Percentiles rank a stretch among this genome's conserved stretches.
Conservation (phyloP, 441 rosid species). For the Jatropha multifida region DNA sequence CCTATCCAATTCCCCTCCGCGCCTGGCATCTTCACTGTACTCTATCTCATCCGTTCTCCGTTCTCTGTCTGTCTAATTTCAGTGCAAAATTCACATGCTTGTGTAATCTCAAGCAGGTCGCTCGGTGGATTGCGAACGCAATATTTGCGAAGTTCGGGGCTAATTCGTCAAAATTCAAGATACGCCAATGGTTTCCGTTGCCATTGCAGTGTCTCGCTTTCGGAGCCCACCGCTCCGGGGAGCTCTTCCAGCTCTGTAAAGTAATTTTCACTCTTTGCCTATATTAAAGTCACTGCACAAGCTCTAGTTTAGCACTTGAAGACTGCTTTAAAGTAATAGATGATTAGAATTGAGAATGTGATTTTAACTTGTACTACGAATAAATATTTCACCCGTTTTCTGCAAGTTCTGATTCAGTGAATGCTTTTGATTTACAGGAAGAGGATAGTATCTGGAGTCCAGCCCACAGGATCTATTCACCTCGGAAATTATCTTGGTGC, state of each 20-base stretch:
- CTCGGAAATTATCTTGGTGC: conserved; percentile 96
- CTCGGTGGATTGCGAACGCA: conserved; percentile 22
- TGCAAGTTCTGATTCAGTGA: neutral
- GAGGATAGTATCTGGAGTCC: conserved; percentile 91
- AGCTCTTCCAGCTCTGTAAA: conserved; percentile 42
- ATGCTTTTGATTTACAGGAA: conserved; percentile 41
- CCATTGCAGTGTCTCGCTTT: conserved; percentile 45
- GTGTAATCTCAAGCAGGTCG: conserved; percentile 27
- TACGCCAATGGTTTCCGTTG: conserved; percentile 36
- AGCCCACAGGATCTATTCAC: conserved; percentile 89
- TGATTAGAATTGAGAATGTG: conserved; percentile 6
- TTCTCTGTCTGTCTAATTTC: neutral
- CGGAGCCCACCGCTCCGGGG: conserved; percentile 40
- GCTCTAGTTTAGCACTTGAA: neutral
- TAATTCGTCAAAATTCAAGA: conserved; percentile 23
- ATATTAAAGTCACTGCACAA: neutral
- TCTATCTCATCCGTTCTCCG: conserved; percentile 8
- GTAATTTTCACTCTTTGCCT: conserved; percentile 27
- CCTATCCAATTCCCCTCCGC: conserved; percentile 47
- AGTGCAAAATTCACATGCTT: neutral
- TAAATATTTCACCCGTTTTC: neutral
- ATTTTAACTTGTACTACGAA: neutral
- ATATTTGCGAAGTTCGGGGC: conserved; percentile 15
- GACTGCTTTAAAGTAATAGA: neutral
- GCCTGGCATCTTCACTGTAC: conserved; percentile 42